Base-by-base conservation (phyloP, 1,139 yeast species). In the Suhomyces bokatorum region DNA sequence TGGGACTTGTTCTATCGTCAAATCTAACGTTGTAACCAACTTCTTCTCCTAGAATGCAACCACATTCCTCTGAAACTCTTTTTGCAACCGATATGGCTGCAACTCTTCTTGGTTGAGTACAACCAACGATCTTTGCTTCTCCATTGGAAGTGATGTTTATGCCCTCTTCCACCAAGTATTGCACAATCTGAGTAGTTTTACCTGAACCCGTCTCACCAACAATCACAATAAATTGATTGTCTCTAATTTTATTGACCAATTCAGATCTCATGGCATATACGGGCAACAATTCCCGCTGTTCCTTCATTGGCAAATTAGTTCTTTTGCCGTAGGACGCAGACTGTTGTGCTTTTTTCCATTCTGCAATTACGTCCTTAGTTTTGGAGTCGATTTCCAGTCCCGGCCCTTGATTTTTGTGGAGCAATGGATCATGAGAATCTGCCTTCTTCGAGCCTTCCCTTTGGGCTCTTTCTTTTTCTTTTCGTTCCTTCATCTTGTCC, bases 41-140 rank as follows among this genome's bases (percentile, higher is more conserved):
- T 46, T 79, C 82, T 32, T 75, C 75, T 3, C 87, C 87, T 3
- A 82, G 57, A 35, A 67, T 58, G 10, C 80, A 81, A 31, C 80
- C 80, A 69, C 80, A 75, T 59, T 83, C 89, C 50, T 81, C 83
- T 1, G 87, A 77, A 13, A 83, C 88, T 61, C 89, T 73, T 27
- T 78, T 70, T 1, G 89, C 88, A 31, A 83, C 87, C 24, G 87
- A 81, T 39, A 75, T 75, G 0, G 89, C 89, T 1, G 89, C 88
- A 42, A 83, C 87, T 60, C 89, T 74, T 66, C 89, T 78, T 1
- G 90, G 89, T 57, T 83, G 88, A 0, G 90, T 84, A 58, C 85
- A 81, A 0, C 88, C 89, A 35, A 87, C 77, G 38, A 79, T 70
- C 48, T 70, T 49, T 70, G 75, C 44, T 8, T 48, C 42, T 4